Evolutionary conservation across 352 stramenopile genomes (phyloP).

Genomic region (Phytophthora fragariaefolia): DNA sequence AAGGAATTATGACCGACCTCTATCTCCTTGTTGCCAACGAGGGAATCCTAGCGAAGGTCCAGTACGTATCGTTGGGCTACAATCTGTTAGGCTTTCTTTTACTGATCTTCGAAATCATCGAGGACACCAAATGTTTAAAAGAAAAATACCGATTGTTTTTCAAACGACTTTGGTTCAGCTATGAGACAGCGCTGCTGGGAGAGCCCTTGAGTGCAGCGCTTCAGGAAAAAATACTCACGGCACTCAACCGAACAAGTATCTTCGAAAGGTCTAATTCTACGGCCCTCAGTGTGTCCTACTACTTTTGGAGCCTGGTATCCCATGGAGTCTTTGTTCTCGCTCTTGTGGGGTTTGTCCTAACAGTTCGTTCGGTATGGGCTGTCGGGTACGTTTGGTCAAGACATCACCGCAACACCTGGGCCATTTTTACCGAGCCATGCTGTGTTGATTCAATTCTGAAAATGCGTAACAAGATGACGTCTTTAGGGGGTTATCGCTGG

Average conservation of each 20-base stretch:
- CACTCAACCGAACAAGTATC: slow-evolving; percentile 13
- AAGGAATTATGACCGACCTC: slow-evolving; percentile 41
- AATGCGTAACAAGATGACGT: slow-evolving; percentile 28
- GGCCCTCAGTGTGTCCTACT: slow-evolving; percentile 31
- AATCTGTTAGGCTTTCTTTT: slow-evolving; percentile 29
- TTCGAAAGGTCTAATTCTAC: slow-evolving; percentile 19
- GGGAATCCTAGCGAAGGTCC: slow-evolving; percentile 25
- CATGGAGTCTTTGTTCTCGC: slow-evolving; percentile 25
- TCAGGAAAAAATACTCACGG: slow-evolving; percentile 22
- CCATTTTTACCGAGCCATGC: slow-evolving; percentile 25
- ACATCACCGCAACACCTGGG: slow-evolving; percentile 1
- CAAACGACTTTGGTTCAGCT: slow-evolving; percentile 36
- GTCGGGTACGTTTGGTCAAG: slow-evolving; percentile 23
- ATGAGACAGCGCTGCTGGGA: slow-evolving; percentile 32
- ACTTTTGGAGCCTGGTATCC: slow-evolving; percentile 27
- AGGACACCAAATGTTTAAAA: slow-evolving; percentile 13
- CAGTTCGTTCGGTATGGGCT: slow-evolving; percentile 21
- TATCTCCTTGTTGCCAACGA: slow-evolving; percentile 40
- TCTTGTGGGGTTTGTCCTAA: slow-evolving; percentile 21
- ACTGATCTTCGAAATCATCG: slow-evolving; percentile 39
- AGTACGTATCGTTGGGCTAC: slow-evolving; percentile 40
- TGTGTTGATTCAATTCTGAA: slow-evolving; percentile 29
- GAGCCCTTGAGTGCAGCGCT: slow-evolving; percentile 21
- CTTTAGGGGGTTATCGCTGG: slow-evolving; percentile 25
- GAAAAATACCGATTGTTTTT: slow-evolving; percentile 8